Evolutionary conservation across 768 basidiomycete genomes (phyloP), one percentile per base, ranked within the genome.

Genomic region (Hygrophorus russula): DNA sequence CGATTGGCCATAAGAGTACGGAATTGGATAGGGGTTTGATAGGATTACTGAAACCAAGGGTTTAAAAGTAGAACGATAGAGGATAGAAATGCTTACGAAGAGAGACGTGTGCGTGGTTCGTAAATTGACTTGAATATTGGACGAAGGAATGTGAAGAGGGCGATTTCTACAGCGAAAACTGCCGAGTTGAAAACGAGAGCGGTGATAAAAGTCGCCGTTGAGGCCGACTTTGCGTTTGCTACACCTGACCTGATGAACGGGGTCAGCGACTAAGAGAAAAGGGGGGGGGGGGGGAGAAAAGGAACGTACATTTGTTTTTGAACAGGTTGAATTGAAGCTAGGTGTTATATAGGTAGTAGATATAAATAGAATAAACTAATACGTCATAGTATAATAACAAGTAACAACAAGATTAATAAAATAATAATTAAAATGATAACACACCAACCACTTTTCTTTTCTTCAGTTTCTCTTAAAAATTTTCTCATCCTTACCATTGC

Each of bases 361-460:
- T n/a, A 34, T 44, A 15, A 24, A 41, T 14, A 41, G 36, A 46
- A 12, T 38, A 37, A 20, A 38, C 9, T 24, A 0, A 13, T 17
- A 14, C 19, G 44, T 33, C 30, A 91, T 42, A 89, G 58, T 36
- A 96, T 64, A 28, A 97, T 83, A 35, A 91, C 87, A 4, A 80
- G 75, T 27, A 92, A 59, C 9, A 97, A 68, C 15, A 98, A 68
- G 20, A 81, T 68, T 60, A 80, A 65, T 1, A 97, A 70, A 15
- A 97, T 69, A 30, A 91, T 69, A 32, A 89, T 86, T 24, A 97
- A 69, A 43, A 93, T 77, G 27, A 80, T 70, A 42, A 98, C 84
- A 57, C 88, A 91, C 82, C 87, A 96, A 27, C 86, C 85, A 29
- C 87, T 90, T 48, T 83, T 83, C 33, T 80, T 85, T 58, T 91